Evolutionary conservation across 768 basidiomycete genomes (phyloP), one percentile per base, ranked within the genome.

Genomic region (Lentinula edodes): DNA sequence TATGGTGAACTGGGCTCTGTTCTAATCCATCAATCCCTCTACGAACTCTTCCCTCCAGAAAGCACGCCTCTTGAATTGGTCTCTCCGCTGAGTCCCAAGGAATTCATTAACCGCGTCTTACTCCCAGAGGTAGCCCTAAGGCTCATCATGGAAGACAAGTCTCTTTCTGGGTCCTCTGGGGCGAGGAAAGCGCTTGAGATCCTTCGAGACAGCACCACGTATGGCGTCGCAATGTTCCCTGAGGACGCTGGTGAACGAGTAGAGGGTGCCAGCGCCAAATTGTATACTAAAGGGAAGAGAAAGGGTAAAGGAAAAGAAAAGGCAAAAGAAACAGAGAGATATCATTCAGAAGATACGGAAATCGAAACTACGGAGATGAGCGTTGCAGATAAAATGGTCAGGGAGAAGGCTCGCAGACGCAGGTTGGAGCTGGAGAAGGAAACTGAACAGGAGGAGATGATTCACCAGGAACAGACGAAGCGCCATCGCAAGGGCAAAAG

Each of bases 151-250:
- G 79, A 89, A 61, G 95, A 98, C 69, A 82, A 82, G 67, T 62
- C 68, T 0, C 72, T 87, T 10, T 67, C 72, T 45, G 78, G 77
- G 2, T 72, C 77, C 3, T 67, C 71, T 0, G 76, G 73, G 0
- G 66, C 71, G 53, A 64, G 74, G 16, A 68, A 77, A 48, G 92
- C 90, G 0, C 67, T 89, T 10, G 68, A 73, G 20, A 83, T 91
- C 5, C 71, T 95, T 53, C 80, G 85, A 34, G 87, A 91, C 51
- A 95, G 93, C 62, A 81, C 88, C 0, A 83, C 83, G 39, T 97
- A 93, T 69, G 95, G 95, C 0, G 87, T 88, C 7, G 86, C 88
- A 6, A 90, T 91, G 86, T 95, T 93, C 70, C 90, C 91, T 0
- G 88, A 85, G 45, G 82, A 82, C 46, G 79, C 74, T 3, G 78